Percentiles rank a stretch among this genome's conserved stretches.
Conservation (phyloP, 805 yeast species). For the Metschnikowia noctiluminum region DNA sequence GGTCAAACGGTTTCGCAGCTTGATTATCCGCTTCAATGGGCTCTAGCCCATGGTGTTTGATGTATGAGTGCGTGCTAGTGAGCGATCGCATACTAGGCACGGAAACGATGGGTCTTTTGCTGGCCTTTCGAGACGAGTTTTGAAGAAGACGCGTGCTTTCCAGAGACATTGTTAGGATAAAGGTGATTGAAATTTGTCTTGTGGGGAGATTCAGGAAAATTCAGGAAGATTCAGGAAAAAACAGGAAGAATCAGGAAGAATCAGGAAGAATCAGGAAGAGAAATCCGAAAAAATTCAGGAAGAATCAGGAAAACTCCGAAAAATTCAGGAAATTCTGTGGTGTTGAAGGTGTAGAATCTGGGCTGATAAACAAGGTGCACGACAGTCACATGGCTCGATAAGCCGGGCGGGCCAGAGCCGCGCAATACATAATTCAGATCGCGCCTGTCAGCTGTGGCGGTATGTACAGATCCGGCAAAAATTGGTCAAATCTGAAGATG, state of each 20-base stretch:
- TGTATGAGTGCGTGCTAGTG: constrained; percentile 15
- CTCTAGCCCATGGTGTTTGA: constrained; percentile 17
- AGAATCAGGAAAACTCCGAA: no score
- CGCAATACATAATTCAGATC: no score
- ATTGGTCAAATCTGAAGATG: no score
- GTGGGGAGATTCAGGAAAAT: not conserved
- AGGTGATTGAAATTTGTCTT: not conserved
- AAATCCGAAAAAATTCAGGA: not conserved
- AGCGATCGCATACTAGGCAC: constrained; percentile 27
- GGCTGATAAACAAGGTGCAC: no score
- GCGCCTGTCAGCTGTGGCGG: no score
- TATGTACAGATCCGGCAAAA: no score
- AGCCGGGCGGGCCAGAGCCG: no score
- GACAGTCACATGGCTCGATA: no score
- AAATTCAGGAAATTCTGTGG: no score
- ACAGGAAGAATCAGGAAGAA: no score
- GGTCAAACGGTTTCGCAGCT: constrained; percentile 16
- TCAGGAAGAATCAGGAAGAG: not conserved
- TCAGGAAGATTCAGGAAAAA: not conserved
- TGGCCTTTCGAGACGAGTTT: not conserved
- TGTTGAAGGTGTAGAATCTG: no score
- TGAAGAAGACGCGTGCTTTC: constrained; percentile 9
- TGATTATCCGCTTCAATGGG: constrained; percentile 7
- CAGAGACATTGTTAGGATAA: not conserved
- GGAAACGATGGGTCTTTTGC: constrained; percentile 25